A percentile compares a stretch with the other conserved stretches of the same genome.
Evolutionary conservation across 2,329 filamentous ascomycete species (phyloP).

Genomic region (Neonectria coccinea): DNA sequence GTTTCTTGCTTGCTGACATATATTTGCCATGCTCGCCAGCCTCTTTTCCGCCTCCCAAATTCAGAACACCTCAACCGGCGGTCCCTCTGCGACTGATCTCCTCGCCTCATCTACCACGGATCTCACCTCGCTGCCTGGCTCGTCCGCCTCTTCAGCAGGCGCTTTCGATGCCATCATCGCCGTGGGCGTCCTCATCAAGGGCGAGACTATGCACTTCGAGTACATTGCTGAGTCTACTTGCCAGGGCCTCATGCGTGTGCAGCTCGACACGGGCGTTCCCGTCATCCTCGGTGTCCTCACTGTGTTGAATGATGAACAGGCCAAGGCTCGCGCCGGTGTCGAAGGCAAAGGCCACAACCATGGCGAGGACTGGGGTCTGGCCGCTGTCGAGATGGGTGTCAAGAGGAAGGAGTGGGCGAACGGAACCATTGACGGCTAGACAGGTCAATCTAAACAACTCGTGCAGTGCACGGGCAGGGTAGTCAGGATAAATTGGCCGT

Average conservation of each 20-base stretch:
- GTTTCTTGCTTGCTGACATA: constrained; percentile 31
- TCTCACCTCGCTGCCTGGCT: constrained; percentile 63
- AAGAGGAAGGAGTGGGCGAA: constrained; percentile 88
- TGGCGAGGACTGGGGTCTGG: constrained; percentile 94
- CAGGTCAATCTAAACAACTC: background rate
- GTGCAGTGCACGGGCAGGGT: background rate
- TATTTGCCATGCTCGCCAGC: constrained; percentile 55
- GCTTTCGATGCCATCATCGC: constrained; percentile 95
- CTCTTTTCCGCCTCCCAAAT: constrained; percentile 89
- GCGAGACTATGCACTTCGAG: constrained; percentile 99
- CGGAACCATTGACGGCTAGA: constrained; percentile 67
- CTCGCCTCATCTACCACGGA: constrained; percentile 77
- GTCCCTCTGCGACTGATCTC: constrained; percentile 79
- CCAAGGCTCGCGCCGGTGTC: constrained; percentile 84
- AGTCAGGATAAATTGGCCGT: background rate
- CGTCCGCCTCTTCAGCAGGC: constrained; percentile 59
- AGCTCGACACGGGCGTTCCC: constrained; percentile 88
- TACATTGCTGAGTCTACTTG: constrained; percentile 94
- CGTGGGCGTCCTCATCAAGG: constrained; percentile 96
- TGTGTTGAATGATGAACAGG: constrained; percentile 89
- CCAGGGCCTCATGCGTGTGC: constrained; percentile 93
- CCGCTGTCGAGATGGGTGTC: constrained; percentile 91
- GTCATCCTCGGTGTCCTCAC: constrained; percentile 95
- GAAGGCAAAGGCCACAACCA: constrained; percentile 82
- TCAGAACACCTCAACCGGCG: constrained; percentile 75